Evolutionary conservation across 2,329 filamentous ascomycete species (phyloP).

Genomic region (Alternaria metachromatica): DNA sequence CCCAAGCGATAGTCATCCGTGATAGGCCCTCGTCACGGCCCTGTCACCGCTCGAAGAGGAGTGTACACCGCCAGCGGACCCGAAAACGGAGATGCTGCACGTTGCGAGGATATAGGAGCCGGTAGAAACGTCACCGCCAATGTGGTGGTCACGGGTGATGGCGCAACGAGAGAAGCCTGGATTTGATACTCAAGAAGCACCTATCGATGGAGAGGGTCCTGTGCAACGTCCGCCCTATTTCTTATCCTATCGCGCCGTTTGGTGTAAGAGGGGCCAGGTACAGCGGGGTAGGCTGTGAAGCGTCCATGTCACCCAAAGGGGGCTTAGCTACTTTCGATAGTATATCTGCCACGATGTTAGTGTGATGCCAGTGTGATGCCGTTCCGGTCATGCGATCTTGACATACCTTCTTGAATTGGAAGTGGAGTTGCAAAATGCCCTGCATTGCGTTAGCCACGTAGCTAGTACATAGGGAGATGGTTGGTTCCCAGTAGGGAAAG

Average conservation of each 20-base stretch:
- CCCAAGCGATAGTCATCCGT: conserved; percentile 6
- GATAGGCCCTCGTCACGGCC: conserved; percentile 17
- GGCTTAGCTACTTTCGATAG: conserved; percentile 52
- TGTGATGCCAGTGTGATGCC: conserved; percentile 16
- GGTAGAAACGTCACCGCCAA: conserved; percentile 18
- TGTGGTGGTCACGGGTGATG: conserved; percentile 6
- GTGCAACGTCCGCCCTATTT: conserved; percentile 7
- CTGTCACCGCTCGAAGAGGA: conserved; percentile 24
- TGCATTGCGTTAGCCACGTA: conserved; percentile 52
- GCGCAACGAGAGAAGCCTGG: conserved; percentile 3
- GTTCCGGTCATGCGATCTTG: not conserved
- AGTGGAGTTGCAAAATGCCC: conserved; percentile 95
- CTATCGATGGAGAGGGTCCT: conserved; percentile 1
- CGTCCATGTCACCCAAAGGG: not conserved
- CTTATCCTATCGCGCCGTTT: not conserved
- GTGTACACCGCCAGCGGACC: conserved; percentile 22
- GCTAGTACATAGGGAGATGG: not conserved
- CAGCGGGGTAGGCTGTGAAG: not conserved
- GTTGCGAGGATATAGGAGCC: not conserved
- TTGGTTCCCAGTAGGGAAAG: too few relatives aligned
- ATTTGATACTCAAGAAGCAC: not conserved
- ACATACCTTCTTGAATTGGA: conserved; percentile 95
- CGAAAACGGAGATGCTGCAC: not conserved
- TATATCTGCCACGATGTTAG: conserved; percentile 51
- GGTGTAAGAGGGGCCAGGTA: not conserved